phyloP scores from a whole-genome alignment of 2,329 filamentous ascomycete genomes.

The Arthrinium puccinioides region DNA sequence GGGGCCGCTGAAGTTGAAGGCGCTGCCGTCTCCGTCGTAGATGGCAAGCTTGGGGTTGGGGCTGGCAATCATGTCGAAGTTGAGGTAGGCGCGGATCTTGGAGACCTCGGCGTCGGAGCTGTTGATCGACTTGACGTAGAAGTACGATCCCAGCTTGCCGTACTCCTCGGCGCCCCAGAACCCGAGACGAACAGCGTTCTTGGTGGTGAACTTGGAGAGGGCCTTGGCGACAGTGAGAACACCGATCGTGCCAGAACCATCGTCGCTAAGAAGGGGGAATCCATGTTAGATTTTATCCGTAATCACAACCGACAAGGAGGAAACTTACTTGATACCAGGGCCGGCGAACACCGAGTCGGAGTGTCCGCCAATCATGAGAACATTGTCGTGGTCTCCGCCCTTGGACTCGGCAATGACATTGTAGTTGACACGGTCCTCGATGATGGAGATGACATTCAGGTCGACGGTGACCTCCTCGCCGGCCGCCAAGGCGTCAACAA shows the following conservation, averaged over 20 bases:
- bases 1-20: conserved; percentile 47
- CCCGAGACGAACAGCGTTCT: conserved; percentile 41
- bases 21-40: conserved; percentile 54
- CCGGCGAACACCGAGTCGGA: conserved; percentile 40
- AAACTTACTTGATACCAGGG: conserved; percentile 44
- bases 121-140: conserved; percentile 36
- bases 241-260: conserved; percentile 47
- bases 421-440: conserved; percentile 41
- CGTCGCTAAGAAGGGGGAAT: conserved; percentile 29
- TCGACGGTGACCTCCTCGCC: conserved; percentile 24
- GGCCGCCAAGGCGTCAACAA: too few relatives aligned
- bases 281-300: background rate
- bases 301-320: background rate
- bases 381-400: conserved; percentile 39
- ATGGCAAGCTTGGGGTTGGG: conserved; percentile 46
- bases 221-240: conserved; percentile 38
- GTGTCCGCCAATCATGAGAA: conserved; percentile 40
- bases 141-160: conserved; percentile 40
- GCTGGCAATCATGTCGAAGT: conserved; percentile 49
- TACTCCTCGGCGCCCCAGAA: conserved; percentile 48
- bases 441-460: conserved; percentile 37
- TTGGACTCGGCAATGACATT: conserved; percentile 44
- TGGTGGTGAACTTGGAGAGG: conserved; percentile 33
- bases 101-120: conserved; percentile 33
- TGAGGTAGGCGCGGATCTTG: conserved; percentile 47